phyloP scores from a whole-genome alignment of 805 yeast genomes.

The Candida krabiensis region DNA sequence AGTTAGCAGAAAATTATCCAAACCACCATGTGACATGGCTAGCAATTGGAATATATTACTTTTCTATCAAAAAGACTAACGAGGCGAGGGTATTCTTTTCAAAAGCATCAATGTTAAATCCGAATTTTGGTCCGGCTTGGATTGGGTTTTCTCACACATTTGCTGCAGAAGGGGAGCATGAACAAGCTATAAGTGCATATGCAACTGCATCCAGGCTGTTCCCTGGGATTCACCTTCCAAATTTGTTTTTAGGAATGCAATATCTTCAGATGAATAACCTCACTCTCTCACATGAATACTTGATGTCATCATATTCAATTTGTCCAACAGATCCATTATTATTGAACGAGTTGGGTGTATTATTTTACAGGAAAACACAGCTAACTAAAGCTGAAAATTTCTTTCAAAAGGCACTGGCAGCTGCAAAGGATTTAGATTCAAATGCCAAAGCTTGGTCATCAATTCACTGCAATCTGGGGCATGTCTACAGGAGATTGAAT shows the following conservation, averaged over 20 bases:
- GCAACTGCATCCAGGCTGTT: slow-evolving; percentile 92
- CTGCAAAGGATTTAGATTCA: slow-evolving; percentile 66
- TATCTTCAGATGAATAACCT: slow-evolving; percentile 84
- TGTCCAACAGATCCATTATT: slow-evolving; percentile 86
- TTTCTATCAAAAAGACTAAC: slow-evolving; percentile 65
- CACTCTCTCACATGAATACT: slow-evolving; percentile 82
- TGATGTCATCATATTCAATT: slow-evolving; percentile 68
- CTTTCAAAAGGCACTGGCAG: slow-evolving; percentile 68
- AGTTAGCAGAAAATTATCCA: slow-evolving; percentile 82
- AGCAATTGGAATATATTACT: slow-evolving; percentile 87
- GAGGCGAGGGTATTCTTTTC: slow-evolving; percentile 89
- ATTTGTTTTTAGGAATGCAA: slow-evolving; percentile 93
- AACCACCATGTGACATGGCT: slow-evolving; percentile 84
- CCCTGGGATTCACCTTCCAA: slow-evolving; percentile 88
- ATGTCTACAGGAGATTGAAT: slow-evolving; percentile 73
- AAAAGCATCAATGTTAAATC: slow-evolving; percentile 83
- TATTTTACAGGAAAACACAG: slow-evolving; percentile 76
- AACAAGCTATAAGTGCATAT: slow-evolving; percentile 95
- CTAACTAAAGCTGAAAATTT: slow-evolving; percentile 66
- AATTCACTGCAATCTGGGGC: slow-evolving; percentile 84
- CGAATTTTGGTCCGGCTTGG: slow-evolving; percentile 95
- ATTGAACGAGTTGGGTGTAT: slow-evolving; percentile 90
- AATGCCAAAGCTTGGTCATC: slow-evolving; percentile 85
- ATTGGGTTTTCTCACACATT: slow-evolving; percentile 97
- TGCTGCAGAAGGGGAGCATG: slow-evolving; percentile 98